Evolutionary conservation across 108 stramenopile genomes (phyloP), one percentile per base, ranked within the genome.

Genomic region (Nitzschia palea): DNA sequence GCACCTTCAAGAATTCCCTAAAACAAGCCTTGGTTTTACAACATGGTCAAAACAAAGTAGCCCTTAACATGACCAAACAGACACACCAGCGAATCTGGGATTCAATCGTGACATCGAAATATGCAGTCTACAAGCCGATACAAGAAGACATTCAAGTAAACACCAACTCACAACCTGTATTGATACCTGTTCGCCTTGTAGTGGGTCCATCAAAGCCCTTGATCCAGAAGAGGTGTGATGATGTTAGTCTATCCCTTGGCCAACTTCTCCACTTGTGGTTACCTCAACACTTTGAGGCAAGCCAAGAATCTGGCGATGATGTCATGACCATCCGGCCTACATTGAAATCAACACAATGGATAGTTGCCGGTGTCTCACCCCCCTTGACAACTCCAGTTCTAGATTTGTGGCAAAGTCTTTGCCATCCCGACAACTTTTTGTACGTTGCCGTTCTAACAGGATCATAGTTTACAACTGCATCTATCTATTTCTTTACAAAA

Each of bases 391-490:
- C 68, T 18, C 42, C 68, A 6, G 42, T 94, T 6, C 18, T 83
- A 0, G 80, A 89, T 36, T 59, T 94, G 10, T 94, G 92, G 92
- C 62, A 67, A 51, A 47, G 57, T 1, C 60, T 94, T 9, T 80
- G 80, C 50, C 85, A 88, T 62, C 89, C 92, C 14, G 92, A 94
- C 65, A 80, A 82, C 37, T 94, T 90, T 66, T 70, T 90, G 65
- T 90, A 94, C 56, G 70, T 87, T 55, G 40, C 59, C 14, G n/a
- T 48, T n/a, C n/a, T n/a, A n/a, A n/a, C n/a, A n/a, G n/a, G n/a
- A n/a, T n/a, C n/a, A n/a, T n/a, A n/a, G n/a, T n/a, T n/a, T n/a
- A n/a, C n/a, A n/a, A n/a, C n/a, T n/a, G n/a, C n/a, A n/a, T n/a
- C n/a, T n/a, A n/a, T n/a, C n/a, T n/a, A n/a, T n/a, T n/a, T n/a